Evolutionary conservation across 1,284 basidiomycete species (phyloP).

Genomic region (Pulveroboletus sp.): DNA sequence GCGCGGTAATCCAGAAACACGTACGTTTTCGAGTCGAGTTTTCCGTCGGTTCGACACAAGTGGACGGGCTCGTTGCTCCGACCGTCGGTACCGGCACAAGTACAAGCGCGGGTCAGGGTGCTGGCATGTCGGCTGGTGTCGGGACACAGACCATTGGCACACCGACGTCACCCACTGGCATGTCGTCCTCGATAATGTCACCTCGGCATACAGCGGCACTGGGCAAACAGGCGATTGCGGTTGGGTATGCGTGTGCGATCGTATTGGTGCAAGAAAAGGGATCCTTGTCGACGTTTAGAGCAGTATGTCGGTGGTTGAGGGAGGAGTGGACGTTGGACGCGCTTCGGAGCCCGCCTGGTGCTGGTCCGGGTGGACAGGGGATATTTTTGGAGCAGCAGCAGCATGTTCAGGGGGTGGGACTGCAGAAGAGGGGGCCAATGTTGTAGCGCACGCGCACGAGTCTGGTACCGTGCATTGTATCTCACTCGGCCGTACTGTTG

Average conservation of each 20-base stretch:
- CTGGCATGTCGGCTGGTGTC: background rate
- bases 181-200: conserved; percentile 23
- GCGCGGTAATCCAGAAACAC: conserved; percentile 52
- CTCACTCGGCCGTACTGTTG: background rate
- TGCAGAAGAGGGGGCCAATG: conserved; percentile 16
- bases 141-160: background rate
- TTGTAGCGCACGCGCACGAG: conserved; percentile 9
- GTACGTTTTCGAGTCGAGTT: conserved; percentile 66
- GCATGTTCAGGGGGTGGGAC: background rate
- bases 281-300: conserved; percentile 78
- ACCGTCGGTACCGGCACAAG: conserved; percentile 6
- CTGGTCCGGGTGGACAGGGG: conserved; percentile 8
- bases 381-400: conserved; percentile 31
- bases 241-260: conserved; percentile 45
- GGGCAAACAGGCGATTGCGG: conserved; percentile 18
- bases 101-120: background rate
- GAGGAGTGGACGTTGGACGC: conserved; percentile 60
- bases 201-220: conserved; percentile 35
- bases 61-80: conserved; percentile 19
- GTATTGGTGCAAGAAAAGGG: conserved; percentile 88
- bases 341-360: conserved; percentile 22
- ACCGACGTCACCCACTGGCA: conserved; percentile 11
- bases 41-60: conserved; percentile 45
- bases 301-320: conserved; percentile 70
- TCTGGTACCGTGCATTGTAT: conserved; percentile 11